phyloP scores from a whole-genome alignment of 768 basidiomycete genomes.

The Dendrothele bispora region DNA sequence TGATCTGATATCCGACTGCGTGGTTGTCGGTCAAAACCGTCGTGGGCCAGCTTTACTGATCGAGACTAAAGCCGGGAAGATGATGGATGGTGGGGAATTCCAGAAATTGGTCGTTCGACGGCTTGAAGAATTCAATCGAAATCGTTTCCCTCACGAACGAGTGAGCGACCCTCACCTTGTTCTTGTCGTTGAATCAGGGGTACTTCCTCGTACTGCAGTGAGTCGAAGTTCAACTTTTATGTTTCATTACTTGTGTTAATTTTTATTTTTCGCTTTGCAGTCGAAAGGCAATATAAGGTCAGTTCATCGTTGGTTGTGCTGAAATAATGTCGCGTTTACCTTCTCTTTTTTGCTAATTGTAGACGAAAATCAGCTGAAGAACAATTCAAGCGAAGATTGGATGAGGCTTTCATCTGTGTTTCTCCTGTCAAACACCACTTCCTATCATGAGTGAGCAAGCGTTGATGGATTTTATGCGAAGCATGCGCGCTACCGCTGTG shows the following conservation, averaged over 20 bases:
- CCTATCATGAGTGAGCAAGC: no score
- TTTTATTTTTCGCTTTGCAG: background rate
- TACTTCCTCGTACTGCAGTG: background rate
- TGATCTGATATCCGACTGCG: background rate
- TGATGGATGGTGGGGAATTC: background rate
- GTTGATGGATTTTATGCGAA: no score
- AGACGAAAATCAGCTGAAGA: background rate
- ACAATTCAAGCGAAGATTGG: background rate
- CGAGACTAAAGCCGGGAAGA: background rate
- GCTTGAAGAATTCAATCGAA: background rate
- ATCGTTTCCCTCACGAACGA: background rate
- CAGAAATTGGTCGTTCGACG: background rate
- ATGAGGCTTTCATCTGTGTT: no score
- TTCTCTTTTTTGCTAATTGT: background rate
- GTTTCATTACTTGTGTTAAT: no score
- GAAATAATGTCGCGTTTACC: no score
- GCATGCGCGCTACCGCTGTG: no score
- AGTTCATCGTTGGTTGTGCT: no score
- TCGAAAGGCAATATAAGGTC: constrained; percentile 1
- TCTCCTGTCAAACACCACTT: no score
- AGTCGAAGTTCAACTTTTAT: no score
- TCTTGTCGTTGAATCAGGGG: background rate
- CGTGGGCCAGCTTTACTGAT: background rate
- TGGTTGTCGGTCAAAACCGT: background rate
- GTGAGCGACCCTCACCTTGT: background rate